A percentile compares a stretch with the other conserved stretches of the same genome.
These are phyloP conservation scores for Linanthus parryae DNA, from an alignment of 148 eudicot genomes.

Conservation along the genomic window DNA sequence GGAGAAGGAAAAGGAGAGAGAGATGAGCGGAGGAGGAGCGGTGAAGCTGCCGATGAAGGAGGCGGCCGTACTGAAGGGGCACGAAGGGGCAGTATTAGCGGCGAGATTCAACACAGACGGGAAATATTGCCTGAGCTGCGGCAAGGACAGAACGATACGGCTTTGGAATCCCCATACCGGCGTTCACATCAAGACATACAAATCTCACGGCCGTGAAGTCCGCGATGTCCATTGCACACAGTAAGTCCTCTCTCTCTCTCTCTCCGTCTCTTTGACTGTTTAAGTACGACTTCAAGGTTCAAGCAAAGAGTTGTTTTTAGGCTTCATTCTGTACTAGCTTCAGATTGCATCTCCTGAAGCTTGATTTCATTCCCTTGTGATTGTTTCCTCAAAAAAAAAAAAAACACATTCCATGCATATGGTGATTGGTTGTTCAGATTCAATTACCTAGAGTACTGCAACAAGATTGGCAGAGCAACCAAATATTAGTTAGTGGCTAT, in stretches of 20 bases:
- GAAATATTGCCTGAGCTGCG: slow-evolving; percentile 76
- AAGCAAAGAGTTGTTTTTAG: no score
- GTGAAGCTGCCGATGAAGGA: slow-evolving; percentile 54
- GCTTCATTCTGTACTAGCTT: no score
- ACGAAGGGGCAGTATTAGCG: slow-evolving; percentile 83
- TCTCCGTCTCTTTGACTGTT: background rate
- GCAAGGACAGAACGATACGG: slow-evolving; percentile 84
- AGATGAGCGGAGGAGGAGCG: slow-evolving; percentile 21
- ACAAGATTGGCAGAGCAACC: no score
- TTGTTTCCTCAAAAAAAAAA: no score
- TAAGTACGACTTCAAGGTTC: no score
- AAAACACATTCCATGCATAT: no score
- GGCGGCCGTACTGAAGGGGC: slow-evolving; percentile 59
- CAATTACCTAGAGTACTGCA: no score
- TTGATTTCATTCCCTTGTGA: no score
- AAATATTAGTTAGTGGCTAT: no score
- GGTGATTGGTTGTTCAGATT: no score
- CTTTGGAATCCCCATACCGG: slow-evolving; percentile 99
- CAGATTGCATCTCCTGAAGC: no score
- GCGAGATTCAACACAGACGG: slow-evolving; percentile 81
- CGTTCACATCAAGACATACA: slow-evolving; percentile 82
- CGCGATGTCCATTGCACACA: slow-evolving; percentile 77
- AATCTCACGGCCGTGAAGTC: slow-evolving; percentile 92
- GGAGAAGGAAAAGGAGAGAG: background rate
- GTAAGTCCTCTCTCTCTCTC: slow-evolving; percentile 27